Evolutionary conservation across 805 yeast genomes (phyloP).

Genomic region (Candida sonorensis): DNA sequence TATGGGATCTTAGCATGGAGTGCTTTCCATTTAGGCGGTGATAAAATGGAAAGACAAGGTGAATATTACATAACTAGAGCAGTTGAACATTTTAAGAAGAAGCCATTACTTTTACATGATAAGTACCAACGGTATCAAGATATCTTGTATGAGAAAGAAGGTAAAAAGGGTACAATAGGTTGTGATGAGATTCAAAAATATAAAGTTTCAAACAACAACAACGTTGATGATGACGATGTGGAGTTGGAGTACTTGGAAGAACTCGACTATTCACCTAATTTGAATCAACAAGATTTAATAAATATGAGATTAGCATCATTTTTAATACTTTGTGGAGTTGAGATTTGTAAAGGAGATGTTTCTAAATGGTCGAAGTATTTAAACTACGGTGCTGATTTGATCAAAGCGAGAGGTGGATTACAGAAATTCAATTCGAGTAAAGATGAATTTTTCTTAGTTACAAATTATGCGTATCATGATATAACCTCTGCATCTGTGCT

Average conservation of each 20-base stretch:
- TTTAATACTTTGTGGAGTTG: slow-evolving; percentile 68
- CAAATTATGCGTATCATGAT: slow-evolving; percentile 79
- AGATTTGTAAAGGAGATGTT: slow-evolving; percentile 78
- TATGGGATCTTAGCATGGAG: slow-evolving; percentile 51
- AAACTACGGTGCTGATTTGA: slow-evolving; percentile 57
- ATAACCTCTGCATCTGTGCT: slow-evolving; percentile 57
- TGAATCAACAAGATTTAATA: slow-evolving; percentile 27
- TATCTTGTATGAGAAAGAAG: slow-evolving; percentile 21
- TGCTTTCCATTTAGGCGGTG: slow-evolving; percentile 43
- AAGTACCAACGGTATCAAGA: slow-evolving; percentile 8
- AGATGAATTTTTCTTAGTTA: slow-evolving; percentile 64
- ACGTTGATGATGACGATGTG: neutral
- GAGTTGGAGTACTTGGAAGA: too few relatives aligned
- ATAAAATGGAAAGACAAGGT: slow-evolving; percentile 40
- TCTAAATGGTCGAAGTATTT: slow-evolving; percentile 65
- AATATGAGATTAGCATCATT: slow-evolving; percentile 54
- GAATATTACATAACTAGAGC: slow-evolving; percentile 41
- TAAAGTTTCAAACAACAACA: neutral
- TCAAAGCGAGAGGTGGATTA: slow-evolving; percentile 58
- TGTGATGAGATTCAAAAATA: slow-evolving; percentile 24
- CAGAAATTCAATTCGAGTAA: slow-evolving; percentile 41
- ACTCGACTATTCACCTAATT: slow-evolving; percentile 4
- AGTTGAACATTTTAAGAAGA: slow-evolving; percentile 32
- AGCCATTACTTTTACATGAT: slow-evolving; percentile 23
- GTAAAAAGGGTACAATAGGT: too few relatives aligned